Conservation (phyloP, 345 rosid genomes). For the Eucalyptus grandis region DNA sequence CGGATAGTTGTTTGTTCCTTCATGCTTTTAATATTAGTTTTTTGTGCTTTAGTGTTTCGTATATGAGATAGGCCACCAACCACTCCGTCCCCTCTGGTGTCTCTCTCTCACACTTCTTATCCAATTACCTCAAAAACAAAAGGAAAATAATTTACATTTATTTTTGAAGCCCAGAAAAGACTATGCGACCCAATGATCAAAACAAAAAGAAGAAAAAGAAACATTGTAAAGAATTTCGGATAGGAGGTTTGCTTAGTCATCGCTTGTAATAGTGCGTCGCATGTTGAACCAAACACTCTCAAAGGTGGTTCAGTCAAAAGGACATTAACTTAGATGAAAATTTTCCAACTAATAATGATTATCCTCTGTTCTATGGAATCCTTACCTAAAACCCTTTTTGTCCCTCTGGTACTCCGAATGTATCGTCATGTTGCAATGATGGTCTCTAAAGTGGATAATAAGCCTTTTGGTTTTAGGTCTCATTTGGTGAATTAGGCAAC, state of each 20-base stretch:
- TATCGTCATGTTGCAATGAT: not conserved
- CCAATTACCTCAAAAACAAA: conserved; percentile 1
- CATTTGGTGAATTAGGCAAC: not conserved
- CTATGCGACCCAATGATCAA: not conserved
- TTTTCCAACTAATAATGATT: not conserved
- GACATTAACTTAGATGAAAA: not conserved
- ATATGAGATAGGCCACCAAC: conserved; percentile 27
- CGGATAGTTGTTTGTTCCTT: conserved; percentile 10
- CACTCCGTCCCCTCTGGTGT: conserved; percentile 9
- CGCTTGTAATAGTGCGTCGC: not conserved
- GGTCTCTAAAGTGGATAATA: not conserved
- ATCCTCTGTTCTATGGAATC: not conserved
- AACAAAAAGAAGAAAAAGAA: too few relatives aligned
- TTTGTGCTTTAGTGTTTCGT: not conserved
- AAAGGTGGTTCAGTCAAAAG: not conserved
- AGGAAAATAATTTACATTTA: not conserved
- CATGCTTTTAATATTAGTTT: not conserved
- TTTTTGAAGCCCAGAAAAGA: not conserved
- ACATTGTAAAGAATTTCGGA: too few relatives aligned
- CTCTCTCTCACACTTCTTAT: conserved; percentile 57
- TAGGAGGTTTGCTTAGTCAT: too few relatives aligned
- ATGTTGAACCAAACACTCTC: not conserved
- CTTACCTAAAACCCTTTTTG: not conserved
- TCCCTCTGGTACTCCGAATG: not conserved
- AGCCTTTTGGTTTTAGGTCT: not conserved